phyloP scores from a whole-genome alignment of 345 rosid genomes.

The Lumnitzera littorea region DNA sequence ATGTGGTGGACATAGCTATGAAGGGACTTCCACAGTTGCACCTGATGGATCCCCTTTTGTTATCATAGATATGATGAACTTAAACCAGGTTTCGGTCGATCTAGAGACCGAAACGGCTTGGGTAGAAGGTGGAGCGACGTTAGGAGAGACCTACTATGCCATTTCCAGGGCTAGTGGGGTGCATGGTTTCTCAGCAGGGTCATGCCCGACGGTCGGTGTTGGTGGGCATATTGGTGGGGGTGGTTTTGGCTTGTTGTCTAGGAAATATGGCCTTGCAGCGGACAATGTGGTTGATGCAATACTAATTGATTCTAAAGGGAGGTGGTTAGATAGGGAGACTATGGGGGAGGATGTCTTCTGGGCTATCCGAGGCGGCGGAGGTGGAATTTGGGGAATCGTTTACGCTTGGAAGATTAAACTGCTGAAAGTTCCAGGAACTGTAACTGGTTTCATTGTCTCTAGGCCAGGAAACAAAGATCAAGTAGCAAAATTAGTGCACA shows the following conservation, averaged over 20 bases:
- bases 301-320: constrained; percentile 30
- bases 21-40: constrained; percentile 41
- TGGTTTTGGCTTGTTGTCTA: constrained; percentile 37
- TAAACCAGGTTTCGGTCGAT: constrained; percentile 28
- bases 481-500: constrained; percentile 20
- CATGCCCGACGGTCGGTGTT: constrained; percentile 43
- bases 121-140: constrained; percentile 51
- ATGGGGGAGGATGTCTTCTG: constrained; percentile 67
- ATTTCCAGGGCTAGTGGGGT: constrained; percentile 28
- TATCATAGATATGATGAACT: constrained; percentile 40
- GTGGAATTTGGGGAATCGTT: constrained; percentile 45
- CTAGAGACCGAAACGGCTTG: constrained; percentile 27
- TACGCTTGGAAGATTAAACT: constrained; percentile 45
- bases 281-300: constrained; percentile 50
- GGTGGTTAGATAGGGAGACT: constrained; percentile 20
- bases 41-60: constrained; percentile 29
- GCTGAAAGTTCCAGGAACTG: constrained; percentile 26
- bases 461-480: constrained; percentile 17
- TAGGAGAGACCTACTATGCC: constrained; percentile 39
- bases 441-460: constrained; percentile 30
- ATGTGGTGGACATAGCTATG: constrained; percentile 57
- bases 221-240: constrained; percentile 49
- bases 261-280: constrained; percentile 46
- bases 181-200: constrained; percentile 47
- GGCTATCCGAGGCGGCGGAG: constrained; percentile 60